These are phyloP conservation scores for Naganishia randhawae DNA, from an alignment of 768 basidiomycete genomes.

Conservation along the genomic window DNA sequence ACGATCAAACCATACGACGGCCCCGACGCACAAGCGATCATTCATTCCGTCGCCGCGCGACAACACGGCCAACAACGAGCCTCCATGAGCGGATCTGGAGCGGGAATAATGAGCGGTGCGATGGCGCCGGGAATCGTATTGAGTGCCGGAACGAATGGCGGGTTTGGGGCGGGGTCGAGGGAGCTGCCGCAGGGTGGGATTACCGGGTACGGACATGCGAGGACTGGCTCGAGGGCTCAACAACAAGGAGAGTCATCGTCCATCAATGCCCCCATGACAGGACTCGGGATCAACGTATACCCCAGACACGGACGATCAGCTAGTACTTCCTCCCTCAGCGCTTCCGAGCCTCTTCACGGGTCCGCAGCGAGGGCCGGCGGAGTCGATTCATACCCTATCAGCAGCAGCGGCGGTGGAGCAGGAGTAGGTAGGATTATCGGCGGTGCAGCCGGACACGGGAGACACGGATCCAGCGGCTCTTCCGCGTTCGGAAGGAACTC, in stretches of 20 bases:
- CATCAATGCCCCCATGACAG: slow-evolving; percentile 4
- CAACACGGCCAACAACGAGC: slow-evolving; percentile 45
- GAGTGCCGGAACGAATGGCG: no score
- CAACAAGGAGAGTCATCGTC: neutral
- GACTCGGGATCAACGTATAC: neutral
- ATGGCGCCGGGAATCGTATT: neutral
- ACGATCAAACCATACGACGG: slow-evolving; percentile 87
- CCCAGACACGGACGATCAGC: slow-evolving; percentile 18
- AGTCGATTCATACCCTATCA: neutral
- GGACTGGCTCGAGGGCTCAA: slow-evolving; percentile 10
- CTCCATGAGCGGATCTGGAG: slow-evolving; percentile 5
- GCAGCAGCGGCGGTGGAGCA: neutral
- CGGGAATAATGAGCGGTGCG: slow-evolving; percentile 3
- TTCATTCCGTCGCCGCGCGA: slow-evolving; percentile 51
- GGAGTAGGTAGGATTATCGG: no score
- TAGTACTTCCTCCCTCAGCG: slow-evolving; percentile 24
- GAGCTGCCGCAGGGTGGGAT: neutral
- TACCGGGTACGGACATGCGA: neutral
- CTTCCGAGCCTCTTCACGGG: slow-evolving; percentile 8
- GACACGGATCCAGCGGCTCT: slow-evolving; percentile 17
- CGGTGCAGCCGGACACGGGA: neutral
- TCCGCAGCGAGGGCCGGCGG: slow-evolving; percentile 6
- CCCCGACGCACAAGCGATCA: slow-evolving; percentile 71
- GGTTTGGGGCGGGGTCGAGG: neutral
- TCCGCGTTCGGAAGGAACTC: slow-evolving; percentile 13